Evolutionary conservation across 2,329 filamentous ascomycete species (phyloP).

Genomic region (Fusarium transvaalense): DNA sequence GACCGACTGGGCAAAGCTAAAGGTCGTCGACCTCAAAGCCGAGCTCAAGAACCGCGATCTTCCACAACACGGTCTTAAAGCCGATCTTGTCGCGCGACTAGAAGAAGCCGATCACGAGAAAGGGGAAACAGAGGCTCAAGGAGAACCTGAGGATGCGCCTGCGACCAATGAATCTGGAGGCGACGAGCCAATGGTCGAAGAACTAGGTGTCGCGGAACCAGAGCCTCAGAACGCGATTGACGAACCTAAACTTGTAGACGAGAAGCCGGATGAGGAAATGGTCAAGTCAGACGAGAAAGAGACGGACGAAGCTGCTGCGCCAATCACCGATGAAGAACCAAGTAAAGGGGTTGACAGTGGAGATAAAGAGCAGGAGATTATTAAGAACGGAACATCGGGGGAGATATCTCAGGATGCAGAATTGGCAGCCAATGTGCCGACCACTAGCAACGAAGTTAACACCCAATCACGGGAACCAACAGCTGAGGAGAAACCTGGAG

Average conservation of each 20-base stretch:
- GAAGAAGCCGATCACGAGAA: conserved; percentile 39
- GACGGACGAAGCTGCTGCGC: background rate
- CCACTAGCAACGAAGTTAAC: conserved; percentile 17
- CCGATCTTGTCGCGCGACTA: conserved; percentile 77
- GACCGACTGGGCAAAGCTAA: conserved; percentile 70
- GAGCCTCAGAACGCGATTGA: conserved; percentile 12
- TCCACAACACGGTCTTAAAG: conserved; percentile 76
- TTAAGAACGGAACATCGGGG: conserved; percentile 20
- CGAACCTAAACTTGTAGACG: conserved; percentile 13
- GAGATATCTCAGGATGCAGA: conserved; percentile 12
- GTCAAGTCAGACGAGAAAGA: conserved; percentile 3
- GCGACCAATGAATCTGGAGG: conserved; percentile 23
- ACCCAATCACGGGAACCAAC: conserved; percentile 21
- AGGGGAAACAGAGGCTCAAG: conserved; percentile 8
- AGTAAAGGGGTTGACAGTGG: conserved; percentile 12
- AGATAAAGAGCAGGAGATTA: conserved; percentile 10
- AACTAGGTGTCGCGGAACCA: background rate
- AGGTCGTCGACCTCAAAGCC: conserved; percentile 80
- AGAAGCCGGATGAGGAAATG: conserved; percentile 14
- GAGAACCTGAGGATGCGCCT: conserved; percentile 23
- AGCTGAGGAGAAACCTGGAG: conserved; percentile 22
- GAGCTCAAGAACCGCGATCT: conserved; percentile 81
- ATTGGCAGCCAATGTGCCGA: conserved; percentile 11
- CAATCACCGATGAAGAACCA: conserved; percentile 10
- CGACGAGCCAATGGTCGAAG: conserved; percentile 14